These are phyloP conservation scores for Physcomitrellopsis africana DNA, from an alignment of 225 moss, liverwort and hornwort genomes.

Conservation along the genomic window DNA sequence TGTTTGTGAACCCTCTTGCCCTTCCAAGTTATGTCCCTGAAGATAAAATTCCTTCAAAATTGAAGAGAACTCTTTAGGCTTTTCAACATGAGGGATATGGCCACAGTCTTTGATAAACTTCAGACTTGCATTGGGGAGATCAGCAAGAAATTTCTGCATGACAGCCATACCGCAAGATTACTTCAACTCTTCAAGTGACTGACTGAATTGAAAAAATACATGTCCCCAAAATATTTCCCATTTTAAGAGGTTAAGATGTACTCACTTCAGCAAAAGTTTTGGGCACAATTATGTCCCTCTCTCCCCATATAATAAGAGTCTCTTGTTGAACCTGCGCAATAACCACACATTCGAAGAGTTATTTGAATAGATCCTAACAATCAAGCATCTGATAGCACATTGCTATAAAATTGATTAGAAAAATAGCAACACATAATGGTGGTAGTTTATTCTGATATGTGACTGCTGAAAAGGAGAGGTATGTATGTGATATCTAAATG, in stretches of 20 bases:
- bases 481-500: neutral
- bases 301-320: slow-evolving; percentile 89
- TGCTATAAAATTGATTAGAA: slow-evolving; percentile 7
- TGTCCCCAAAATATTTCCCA: neutral
- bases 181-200: slow-evolving; percentile 16
- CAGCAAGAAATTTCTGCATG: slow-evolving; percentile 55
- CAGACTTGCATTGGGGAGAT: slow-evolving; percentile 54
- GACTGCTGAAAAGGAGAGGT: slow-evolving; percentile 5
- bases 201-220: slow-evolving; percentile 1
- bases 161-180: slow-evolving; percentile 5
- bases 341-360: neutral
- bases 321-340: slow-evolving; percentile 83
- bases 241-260: neutral
- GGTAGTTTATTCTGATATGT: neutral
- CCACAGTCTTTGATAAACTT: slow-evolving; percentile 49
- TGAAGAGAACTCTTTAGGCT: slow-evolving; percentile 46
- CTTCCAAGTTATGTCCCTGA: slow-evolving; percentile 21
- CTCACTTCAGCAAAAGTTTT: slow-evolving; percentile 76
- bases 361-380: neutral
- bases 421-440: neutral
- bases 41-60: slow-evolving; percentile 47
- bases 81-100: slow-evolving; percentile 67
- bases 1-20: slow-evolving; percentile 14
- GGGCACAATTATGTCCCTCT: slow-evolving; percentile 79
- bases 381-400: neutral